Evolutionary conservation across 768 basidiomycete species (phyloP), one percentile per base, ranked within the genome.

Genomic region (Coprinopsis strossmayeri): DNA sequence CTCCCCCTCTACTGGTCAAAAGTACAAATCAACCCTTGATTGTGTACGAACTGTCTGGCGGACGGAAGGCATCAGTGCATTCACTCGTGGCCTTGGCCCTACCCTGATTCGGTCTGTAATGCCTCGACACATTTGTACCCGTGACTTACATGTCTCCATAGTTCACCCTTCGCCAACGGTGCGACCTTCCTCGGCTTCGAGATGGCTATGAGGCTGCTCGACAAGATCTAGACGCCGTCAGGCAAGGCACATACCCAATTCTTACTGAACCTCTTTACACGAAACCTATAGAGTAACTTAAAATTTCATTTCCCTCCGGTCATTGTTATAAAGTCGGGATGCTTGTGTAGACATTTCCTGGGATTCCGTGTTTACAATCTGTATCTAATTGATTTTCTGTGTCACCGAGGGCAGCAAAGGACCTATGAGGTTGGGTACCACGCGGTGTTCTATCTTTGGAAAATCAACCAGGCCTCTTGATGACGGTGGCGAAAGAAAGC

Each of bases 151-250:
- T 9, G 37, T 17, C 20, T 17, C 20, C 37, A 15, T 46, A 93
- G 91, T 58, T 93, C 91, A 2, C 94, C 93, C 0, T 95, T 96
- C 59, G 94, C 94, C 10, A 98, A 97, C 57, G 95, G 93, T 17
- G 91, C 91, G 1, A 98, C 95, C 0, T 98, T 97, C 76, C 79
- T 95, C 49, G 93, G 91, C 1, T 97, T 93, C 59, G 95, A 98
- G 72, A 74, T 97, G 69, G 91, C 90, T 37, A 91, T 81, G 67
- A 77, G 92, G 39, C 53, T 80, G 35, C 67, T 89, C 51, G 80
- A 79, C 58, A 68, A 66, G 23, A 25, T 49, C 9, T 49, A 44
- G 32, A n/a, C n/a, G n/a, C n/a, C n/a, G n/a, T n/a, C n/a, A n/a
- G n/a, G n/a, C 34, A 15, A 10, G 35, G 35, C 10, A 38, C 10